phyloP scores from a whole-genome alignment of 352 stramenopile species.

The Globisporangium paddicum region DNA sequence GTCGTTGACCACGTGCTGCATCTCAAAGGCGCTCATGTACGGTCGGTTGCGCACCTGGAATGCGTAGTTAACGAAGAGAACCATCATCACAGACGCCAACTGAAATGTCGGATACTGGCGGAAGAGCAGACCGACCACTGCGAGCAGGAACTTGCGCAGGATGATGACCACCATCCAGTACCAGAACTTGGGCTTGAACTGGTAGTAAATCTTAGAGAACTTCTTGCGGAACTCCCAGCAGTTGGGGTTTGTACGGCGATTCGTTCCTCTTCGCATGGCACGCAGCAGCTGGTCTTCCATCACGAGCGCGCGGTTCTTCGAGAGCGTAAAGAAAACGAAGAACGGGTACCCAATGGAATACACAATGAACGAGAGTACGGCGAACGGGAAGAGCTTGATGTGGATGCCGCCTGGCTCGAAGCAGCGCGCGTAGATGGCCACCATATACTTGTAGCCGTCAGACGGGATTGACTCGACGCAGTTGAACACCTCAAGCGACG shows the following conservation, averaged over 20 bases:
- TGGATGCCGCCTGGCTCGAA: constrained; percentile 59
- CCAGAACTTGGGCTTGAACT: constrained; percentile 80
- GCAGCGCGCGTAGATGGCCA: constrained; percentile 58
- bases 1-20: constrained; percentile 50
- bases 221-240: constrained; percentile 72
- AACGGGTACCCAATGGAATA: constrained; percentile 74
- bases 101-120: constrained; percentile 69
- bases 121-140: constrained; percentile 63
- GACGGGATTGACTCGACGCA: constrained; percentile 57
- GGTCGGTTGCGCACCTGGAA: constrained; percentile 65
- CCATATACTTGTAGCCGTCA: constrained; percentile 71
- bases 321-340: constrained; percentile 62
- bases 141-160: constrained; percentile 67
- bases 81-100: constrained; percentile 68
- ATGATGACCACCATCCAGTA: constrained; percentile 85
- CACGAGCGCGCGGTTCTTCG: constrained; percentile 43
- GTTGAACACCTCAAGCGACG: constrained; percentile 77
- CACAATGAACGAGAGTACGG: constrained; percentile 53
- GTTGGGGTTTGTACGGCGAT: constrained; percentile 59
- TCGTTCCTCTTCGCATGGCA: constrained; percentile 51
- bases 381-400: constrained; percentile 55
- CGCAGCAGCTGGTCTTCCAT: constrained; percentile 67
- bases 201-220: constrained; percentile 82
- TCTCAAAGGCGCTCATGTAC: constrained; percentile 74
- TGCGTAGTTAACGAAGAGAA: constrained; percentile 73